Base-by-base conservation (phyloP, 2,329 filamentous ascomycete genomes). In the Colletotrichum lentis region DNA sequence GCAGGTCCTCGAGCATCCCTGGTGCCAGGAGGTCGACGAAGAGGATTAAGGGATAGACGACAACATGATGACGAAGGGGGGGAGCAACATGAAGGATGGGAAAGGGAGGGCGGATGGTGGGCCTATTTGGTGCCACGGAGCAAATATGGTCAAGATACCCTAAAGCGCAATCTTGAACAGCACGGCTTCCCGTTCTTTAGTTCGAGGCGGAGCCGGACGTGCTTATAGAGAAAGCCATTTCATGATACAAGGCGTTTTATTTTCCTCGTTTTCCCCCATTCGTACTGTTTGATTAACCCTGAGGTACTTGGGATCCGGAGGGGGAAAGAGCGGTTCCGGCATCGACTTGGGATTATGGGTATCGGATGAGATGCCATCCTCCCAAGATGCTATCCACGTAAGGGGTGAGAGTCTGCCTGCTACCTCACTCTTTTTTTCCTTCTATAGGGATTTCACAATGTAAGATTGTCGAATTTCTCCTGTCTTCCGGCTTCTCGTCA, bases 1-100 rank as follows among this genome's bases (percentile, higher is more conserved):
- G 68, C 90, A 94, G 77, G 94, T 99, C 20, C 81, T 97, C 65
- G 88, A 92, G 62, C 95, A 98, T 79, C 88, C 91, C n/a, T 99
- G 96, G 96, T 92, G 78, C 67, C 74, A 77, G 57, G 70, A 61
- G 47, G 50, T 60, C 41, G 69, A 69, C 20, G 62, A 62, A 43
- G 70, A 70, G 43, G 70, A 69, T 52, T 67, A 56, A 65, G 14
- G 52, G 53, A 64, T 35, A 11, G 35, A 11, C 24, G 49, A 44
- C 7, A n/a, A 60, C 46, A 63, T 64, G 59, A 62, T 31, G 62
- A 64, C 14, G 67, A 62, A 10, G 27, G 18, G 50, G 39, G 31
- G 62, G 53, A 61, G 46, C 20, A 56, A 57, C 5, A 49, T 27
- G 57, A 27, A 16, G 18, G 63, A 47, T 12, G 27, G 41, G 39